Evolutionary conservation across 441 rosid genomes (phyloP).

Genomic region (Kokia cookei): DNA sequence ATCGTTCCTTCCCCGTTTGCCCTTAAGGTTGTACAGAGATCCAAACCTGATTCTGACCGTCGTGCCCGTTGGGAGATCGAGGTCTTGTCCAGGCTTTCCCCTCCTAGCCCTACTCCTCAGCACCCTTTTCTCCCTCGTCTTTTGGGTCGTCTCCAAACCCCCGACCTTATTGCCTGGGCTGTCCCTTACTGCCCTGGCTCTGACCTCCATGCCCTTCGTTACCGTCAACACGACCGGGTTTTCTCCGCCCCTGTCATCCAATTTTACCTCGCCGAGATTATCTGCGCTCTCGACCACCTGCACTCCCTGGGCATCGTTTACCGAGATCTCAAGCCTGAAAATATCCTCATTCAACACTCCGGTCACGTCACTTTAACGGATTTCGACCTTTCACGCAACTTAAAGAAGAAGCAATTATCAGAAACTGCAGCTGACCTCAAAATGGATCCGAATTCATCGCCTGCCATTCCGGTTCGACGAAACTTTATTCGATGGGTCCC

Average conservation of each 20-base stretch:
- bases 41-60: conserved; percentile 54
- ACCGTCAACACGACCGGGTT: conserved; percentile 71
- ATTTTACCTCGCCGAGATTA: conserved; percentile 77
- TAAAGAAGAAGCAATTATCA: conserved; percentile 13
- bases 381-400: conserved; percentile 77
- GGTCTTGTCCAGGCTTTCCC: conserved; percentile 47
- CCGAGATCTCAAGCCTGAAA: conserved; percentile 90
- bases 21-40: conserved; percentile 68
- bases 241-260: conserved; percentile 68
- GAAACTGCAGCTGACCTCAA: neutral
- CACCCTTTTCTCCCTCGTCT: conserved; percentile 80
- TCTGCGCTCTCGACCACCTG: conserved; percentile 78
- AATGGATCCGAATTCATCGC: neutral
- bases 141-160: conserved; percentile 46
- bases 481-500: conserved; percentile 37
- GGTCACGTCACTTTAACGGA: conserved; percentile 95
- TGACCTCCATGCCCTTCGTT: conserved; percentile 75
- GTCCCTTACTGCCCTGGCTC: conserved; percentile 92
- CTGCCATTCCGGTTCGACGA: conserved; percentile 2
- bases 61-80: conserved; percentile 79
- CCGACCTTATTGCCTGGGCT: conserved; percentile 71
- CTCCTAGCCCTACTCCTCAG: conserved; percentile 4
- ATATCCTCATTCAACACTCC: conserved; percentile 63
- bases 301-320: conserved; percentile 70
- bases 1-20: conserved; percentile 55